Evolutionary conservation across 1,284 basidiomycete species (phyloP), one percentile per base, ranked within the genome.

Genomic region (Microbotryomycetes sp.): DNA sequence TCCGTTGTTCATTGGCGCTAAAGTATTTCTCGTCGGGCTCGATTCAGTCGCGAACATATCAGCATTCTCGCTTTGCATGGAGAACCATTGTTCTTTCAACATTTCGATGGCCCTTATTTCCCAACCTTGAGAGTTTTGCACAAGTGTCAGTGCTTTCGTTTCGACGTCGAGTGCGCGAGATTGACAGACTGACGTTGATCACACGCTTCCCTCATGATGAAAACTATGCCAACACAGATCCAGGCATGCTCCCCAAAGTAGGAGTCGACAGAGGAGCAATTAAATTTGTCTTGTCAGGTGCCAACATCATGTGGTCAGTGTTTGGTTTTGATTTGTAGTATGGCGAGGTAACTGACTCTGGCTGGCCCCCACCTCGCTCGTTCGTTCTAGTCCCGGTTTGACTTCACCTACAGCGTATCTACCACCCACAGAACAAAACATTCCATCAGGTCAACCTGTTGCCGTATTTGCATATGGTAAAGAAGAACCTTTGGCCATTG

Each of bases 391-490:
- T 70, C 96, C 94, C 3, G 96, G 96, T 12, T 79, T 99, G 59
- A 92, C 92, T 25, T 97, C 93, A 29, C 81, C 85, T 47, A 96
- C 94, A 16, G 96, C 93, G 16, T 82, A 83, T 69, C 83, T 98
- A 0, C 93, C 94, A 0, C 84, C 90, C 6, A 77, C 83, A 26
- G 85, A 86, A 32, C 78, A 78, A 32, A 86, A 83, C 1, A 78
- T 97, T 45, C 80, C 84, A 19, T 82, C 84, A 50, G 85, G 83
- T 12, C 80, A 82, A 1, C 81, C 89, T 15, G 92, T 99, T 16
- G 90, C 89, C 1, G 87, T 99, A 60, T 81, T 86, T 70, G 91
- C 92, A 19, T 92, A 98, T 76, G 94, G 93, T n/a, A 99, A 99
- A 77, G 88, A 93, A 67, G 85, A 92, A 70, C 86, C 93, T 1